Evolutionary conservation across 768 basidiomycete species (phyloP).

Genomic region (Leccinum obscurum): DNA sequence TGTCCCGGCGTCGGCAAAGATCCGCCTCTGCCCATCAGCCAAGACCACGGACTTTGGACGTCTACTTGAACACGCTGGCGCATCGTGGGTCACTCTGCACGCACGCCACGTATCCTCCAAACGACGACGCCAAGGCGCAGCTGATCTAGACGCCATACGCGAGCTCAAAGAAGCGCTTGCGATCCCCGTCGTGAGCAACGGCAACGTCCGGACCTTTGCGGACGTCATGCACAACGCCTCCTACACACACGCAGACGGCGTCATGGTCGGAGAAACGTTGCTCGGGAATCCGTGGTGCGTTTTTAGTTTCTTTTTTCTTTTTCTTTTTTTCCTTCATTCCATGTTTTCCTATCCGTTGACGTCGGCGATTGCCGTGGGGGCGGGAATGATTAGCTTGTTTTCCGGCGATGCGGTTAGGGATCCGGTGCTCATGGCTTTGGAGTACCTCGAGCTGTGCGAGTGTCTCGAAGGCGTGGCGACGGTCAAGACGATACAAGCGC

Average conservation of each 20-base stretch:
- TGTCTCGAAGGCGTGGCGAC: slow-evolving; percentile 50
- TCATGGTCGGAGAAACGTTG: slow-evolving; percentile 82
- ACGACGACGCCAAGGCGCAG: slow-evolving; percentile 69
- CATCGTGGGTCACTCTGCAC: slow-evolving; percentile 72
- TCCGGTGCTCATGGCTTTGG: slow-evolving; percentile 64
- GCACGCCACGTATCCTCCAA: slow-evolving; percentile 71
- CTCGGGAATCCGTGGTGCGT: slow-evolving; percentile 72
- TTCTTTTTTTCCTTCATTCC: not conserved
- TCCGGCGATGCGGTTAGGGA: slow-evolving; percentile 49
- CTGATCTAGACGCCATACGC: slow-evolving; percentile 62
- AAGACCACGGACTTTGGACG: slow-evolving; percentile 58
- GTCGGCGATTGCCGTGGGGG: not conserved
- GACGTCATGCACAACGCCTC: slow-evolving; percentile 56
- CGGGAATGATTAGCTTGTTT: slow-evolving; percentile 51
- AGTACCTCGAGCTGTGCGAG: slow-evolving; percentile 66
- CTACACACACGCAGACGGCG: slow-evolving; percentile 64
- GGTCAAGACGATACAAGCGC: slow-evolving; percentile 54
- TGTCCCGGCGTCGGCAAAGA: slow-evolving; percentile 66
- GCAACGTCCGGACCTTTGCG: slow-evolving; percentile 64
- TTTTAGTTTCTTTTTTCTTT: not conserved
- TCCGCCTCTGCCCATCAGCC: slow-evolving; percentile 53
- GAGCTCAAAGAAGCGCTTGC: slow-evolving; percentile 49
- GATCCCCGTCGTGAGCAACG: slow-evolving; percentile 74
- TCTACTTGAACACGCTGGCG: slow-evolving; percentile 62
- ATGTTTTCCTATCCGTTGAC: not conserved